Base-by-base conservation (phyloP, 1,139 yeast genomes). In the Candida tropicalis region DNA sequence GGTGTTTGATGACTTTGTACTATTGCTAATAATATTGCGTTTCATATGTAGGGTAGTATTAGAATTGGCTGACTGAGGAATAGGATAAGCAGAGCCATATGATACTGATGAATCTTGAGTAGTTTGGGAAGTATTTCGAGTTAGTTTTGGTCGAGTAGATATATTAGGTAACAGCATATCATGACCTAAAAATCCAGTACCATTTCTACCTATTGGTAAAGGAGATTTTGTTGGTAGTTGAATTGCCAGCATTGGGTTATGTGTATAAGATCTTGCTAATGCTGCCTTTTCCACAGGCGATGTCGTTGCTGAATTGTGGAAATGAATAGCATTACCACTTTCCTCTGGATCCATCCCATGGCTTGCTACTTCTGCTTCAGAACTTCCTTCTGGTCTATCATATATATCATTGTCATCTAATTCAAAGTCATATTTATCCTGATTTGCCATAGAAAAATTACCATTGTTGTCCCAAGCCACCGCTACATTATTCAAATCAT, bases 401-500 rank as follows among this genome's bases (percentile, higher is more conserved):
- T 40, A 32, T 8, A 27, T 38, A 12, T 16, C 33, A 23, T 31
- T 39, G 7, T 34, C 42, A 16, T 31, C 36, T 13, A 40, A 31
- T 39, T 70, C 78, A 52, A 70, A 77, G 27, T 77, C 82, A 22
- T 59, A 41, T 42, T 68, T 71, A 18, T 73, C 73, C 57, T 84
- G 89, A 36, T 70, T 70, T 5, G 82, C 73, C 52, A 82, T 77
- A 3, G 78, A 56, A 33, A 86, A 56, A 40, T 77, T 77, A 35
- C 78, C 75, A 24, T 65, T 57, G 2, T 68, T 64, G 33, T 59
- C 60, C 84, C 95, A 87, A 0, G 82, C 70, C 29, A 79, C 57
- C 0, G 87, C 71, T 1, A 73, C 71, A 3, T 76, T 63, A 5
- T 80, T 70, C 39, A 87, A 58, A 38, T 77, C 75, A 39, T 82